phyloP scores from a whole-genome alignment of 495 filamentous ascomycete genomes.

The Mytilinidion resinicola region DNA sequence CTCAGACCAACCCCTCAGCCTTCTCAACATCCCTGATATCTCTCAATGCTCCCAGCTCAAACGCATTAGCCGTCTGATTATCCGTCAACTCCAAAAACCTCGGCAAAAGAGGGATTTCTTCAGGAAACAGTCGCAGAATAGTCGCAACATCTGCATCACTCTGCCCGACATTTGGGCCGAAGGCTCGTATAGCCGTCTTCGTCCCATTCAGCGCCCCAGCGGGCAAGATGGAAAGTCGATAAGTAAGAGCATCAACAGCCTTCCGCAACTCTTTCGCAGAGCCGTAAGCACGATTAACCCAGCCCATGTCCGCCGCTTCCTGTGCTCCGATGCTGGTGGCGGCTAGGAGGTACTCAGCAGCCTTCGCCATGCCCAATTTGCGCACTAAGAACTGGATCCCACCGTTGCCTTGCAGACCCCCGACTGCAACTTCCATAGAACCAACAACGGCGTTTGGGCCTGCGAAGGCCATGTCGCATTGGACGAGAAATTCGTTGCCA shows the following conservation, averaged over 20 bases:
- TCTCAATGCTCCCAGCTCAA: slow-evolving; percentile 1
- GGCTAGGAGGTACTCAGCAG: neutral
- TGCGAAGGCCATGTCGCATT: slow-evolving; percentile 30
- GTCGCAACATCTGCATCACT: slow-evolving; percentile 3
- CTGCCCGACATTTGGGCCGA: neutral
- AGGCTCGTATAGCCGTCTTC: neutral
- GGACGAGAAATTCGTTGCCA: slow-evolving; percentile 23
- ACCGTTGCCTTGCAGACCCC: slow-evolving; percentile 4
- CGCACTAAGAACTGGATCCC: slow-evolving; percentile 4
- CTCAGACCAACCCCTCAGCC: neutral
- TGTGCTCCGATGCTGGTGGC: slow-evolving; percentile 1
- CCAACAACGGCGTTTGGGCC: slow-evolving; percentile 23
- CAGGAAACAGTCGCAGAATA: slow-evolving; percentile 1
- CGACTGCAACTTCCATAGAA: slow-evolving; percentile 14
- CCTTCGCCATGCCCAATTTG: neutral
- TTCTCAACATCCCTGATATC: slow-evolving; percentile 4
- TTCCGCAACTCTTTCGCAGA: slow-evolving; percentile 2
- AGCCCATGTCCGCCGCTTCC: slow-evolving; percentile 9
- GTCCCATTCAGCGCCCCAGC: slow-evolving; percentile 10
- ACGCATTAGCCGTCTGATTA: slow-evolving; percentile 5
- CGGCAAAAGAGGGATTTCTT: neutral
- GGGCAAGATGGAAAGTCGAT: no score
- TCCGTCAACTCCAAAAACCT: slow-evolving; percentile 1
- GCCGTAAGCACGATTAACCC: slow-evolving; percentile 17
- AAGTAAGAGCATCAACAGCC: slow-evolving; percentile 6